These are phyloP conservation scores for Knufia petricola DNA, from an alignment of 2,329 filamentous ascomycete genomes.

Conservation along the genomic window DNA sequence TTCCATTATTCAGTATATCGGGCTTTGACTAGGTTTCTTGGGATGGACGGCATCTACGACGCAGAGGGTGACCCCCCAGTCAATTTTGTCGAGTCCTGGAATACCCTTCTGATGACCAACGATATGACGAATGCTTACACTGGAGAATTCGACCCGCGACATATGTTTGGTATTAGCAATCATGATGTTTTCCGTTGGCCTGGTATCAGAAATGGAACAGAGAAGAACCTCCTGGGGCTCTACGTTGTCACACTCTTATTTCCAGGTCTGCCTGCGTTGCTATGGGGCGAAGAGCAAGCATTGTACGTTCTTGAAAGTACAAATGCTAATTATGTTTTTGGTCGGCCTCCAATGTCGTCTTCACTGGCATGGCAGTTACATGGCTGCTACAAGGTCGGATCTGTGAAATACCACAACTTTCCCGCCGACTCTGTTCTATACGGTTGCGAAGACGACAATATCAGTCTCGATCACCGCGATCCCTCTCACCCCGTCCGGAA, in stretches of 20 bases:
- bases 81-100: constrained; percentile 39
- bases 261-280: constrained; percentile 43
- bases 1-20: constrained; percentile 48
- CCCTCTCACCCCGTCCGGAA: constrained; percentile 44
- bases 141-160: constrained; percentile 44
- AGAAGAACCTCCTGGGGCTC: constrained; percentile 41
- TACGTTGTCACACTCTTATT: constrained; percentile 43
- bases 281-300: constrained; percentile 48
- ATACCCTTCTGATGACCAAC: constrained; percentile 38
- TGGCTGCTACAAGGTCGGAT: constrained; percentile 44
- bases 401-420: constrained; percentile 40
- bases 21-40: constrained; percentile 42
- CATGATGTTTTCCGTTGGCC: constrained; percentile 50
- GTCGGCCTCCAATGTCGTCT: constrained; percentile 36
- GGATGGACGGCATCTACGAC: constrained; percentile 31
- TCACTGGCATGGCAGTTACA: constrained; percentile 47
- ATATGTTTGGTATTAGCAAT: constrained; percentile 47
- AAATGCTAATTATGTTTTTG: constrained; percentile 42
- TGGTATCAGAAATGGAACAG: constrained; percentile 40
- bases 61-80: constrained; percentile 15
- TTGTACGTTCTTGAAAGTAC: constrained; percentile 48
- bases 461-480: constrained; percentile 46
- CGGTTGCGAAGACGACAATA: constrained; percentile 42
- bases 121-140: constrained; percentile 44
- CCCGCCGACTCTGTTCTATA: constrained; percentile 38